Evolutionary conservation across 1,284 basidiomycete species (phyloP).

Genomic region (Ceratobasidium sp.): DNA sequence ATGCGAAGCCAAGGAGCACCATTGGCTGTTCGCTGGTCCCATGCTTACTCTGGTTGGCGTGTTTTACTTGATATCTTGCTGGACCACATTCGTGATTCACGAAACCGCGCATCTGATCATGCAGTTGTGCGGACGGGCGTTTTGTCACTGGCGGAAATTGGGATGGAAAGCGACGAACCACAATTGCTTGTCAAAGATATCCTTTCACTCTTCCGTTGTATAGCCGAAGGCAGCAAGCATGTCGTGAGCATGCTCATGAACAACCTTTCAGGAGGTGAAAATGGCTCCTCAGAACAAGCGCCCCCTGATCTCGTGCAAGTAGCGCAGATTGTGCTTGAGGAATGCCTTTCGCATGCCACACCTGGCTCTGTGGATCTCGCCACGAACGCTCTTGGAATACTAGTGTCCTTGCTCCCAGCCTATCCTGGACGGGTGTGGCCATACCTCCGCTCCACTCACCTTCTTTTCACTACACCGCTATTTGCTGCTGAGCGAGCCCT

Average conservation of each 20-base stretch:
- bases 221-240: conserved; percentile 75
- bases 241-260: conserved; percentile 76
- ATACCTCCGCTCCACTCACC: conserved; percentile 80
- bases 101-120: neutral
- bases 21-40: conserved; percentile 83
- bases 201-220: conserved; percentile 81
- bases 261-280: conserved; percentile 22
- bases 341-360: conserved; percentile 72
- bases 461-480: conserved; percentile 76
- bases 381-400: conserved; percentile 81
- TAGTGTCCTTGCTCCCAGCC: conserved; percentile 80
- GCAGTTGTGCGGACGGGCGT: conserved; percentile 1
- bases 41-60: conserved; percentile 85
- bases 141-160: conserved; percentile 71
- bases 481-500: conserved; percentile 77
- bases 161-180: conserved; percentile 73
- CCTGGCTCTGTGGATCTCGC: conserved; percentile 74
- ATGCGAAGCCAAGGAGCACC: conserved; percentile 72
- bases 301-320: conserved; percentile 81
- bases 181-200: conserved; percentile 76
- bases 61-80: conserved; percentile 81
- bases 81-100: conserved; percentile 67
- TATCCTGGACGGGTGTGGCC: conserved; percentile 87
- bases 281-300: conserved; percentile 68
- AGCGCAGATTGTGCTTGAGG: conserved; percentile 86